Conservation (phyloP, 2,329 filamentous ascomycete genomes). For the Colletotrichum spaethianum region DNA sequence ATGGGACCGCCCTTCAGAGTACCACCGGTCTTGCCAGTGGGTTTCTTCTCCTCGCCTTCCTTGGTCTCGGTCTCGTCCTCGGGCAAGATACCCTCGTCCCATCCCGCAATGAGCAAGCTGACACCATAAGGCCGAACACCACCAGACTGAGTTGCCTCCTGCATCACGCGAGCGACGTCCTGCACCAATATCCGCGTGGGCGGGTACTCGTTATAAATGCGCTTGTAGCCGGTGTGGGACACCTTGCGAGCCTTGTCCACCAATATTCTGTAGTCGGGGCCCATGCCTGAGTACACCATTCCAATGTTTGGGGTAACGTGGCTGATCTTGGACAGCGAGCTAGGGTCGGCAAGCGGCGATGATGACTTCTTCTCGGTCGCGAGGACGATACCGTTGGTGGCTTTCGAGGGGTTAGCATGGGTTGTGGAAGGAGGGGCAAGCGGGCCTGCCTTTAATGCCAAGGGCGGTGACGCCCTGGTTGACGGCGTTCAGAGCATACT, state of each 20-base stretch:
- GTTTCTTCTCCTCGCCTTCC: conserved; percentile 78
- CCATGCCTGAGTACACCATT: conserved; percentile 99
- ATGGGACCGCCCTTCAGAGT: conserved; percentile 96
- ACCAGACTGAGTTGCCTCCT: conserved; percentile 98
- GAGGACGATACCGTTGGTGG: conserved; percentile 98
- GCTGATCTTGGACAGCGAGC: conserved; percentile 96
- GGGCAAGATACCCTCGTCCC: conserved; percentile 96
- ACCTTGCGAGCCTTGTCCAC: conserved; percentile 99
- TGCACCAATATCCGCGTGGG: conserved; percentile 99
- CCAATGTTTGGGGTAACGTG: conserved; percentile 99
- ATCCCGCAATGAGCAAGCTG: conserved; percentile 93
- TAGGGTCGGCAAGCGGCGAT: conserved; percentile 94
- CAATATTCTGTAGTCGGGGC: conserved; percentile 96
- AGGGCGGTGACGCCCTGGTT: conserved; percentile 99
- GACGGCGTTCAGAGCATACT: conserved; percentile 99
- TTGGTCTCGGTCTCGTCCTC: conserved; percentile 74
- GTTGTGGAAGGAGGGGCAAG: conserved; percentile 13
- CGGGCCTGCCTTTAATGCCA: conserved; percentile 89
- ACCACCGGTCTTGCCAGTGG: conserved; percentile 90
- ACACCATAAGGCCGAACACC: conserved; percentile 98
- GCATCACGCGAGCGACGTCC: conserved; percentile 97
- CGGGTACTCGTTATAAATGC: conserved; percentile 99
- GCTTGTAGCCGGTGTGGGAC: conserved; percentile 98
- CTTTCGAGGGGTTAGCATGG: conserved; percentile 62
- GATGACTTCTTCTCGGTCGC: conserved; percentile 99